Percentiles rank a stretch among this genome's conserved stretches.
Conservation (phyloP, 495 filamentous ascomycete genomes). For the Neurospora tetrasperma region DNA sequence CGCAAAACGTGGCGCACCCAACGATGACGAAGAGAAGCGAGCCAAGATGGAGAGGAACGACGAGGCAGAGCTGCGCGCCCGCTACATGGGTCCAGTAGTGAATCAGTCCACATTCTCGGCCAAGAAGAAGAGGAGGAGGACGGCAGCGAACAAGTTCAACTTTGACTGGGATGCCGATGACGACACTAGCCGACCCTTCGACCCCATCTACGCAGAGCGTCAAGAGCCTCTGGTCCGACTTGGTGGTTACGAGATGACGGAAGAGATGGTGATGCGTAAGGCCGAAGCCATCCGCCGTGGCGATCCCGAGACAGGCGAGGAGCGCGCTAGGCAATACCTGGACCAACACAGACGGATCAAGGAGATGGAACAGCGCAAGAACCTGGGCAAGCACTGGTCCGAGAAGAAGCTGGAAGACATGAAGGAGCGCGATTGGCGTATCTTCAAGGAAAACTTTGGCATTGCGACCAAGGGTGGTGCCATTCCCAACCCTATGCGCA, state of each 20-base stretch:
- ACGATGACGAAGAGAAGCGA: constrained; percentile 42
- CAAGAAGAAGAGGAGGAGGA: constrained; percentile 91
- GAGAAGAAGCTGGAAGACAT: constrained; percentile 93
- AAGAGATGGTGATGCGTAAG: constrained; percentile 60
- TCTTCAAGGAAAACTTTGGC: constrained; percentile 99
- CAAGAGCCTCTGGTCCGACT: constrained; percentile 58
- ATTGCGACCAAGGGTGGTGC: constrained; percentile 82
- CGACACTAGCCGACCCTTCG: constrained; percentile 83
- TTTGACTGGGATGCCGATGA: constrained; percentile 98
- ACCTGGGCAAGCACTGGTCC: constrained; percentile 84
- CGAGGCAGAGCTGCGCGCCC: constrained; percentile 63
- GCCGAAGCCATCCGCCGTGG: constrained; percentile 65
- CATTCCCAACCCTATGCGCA: constrained; percentile 95
- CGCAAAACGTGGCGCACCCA: constrained; percentile 19
- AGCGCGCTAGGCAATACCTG: constrained; percentile 69
- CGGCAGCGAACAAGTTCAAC: constrained; percentile 95
- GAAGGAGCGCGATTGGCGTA: constrained; percentile 97
- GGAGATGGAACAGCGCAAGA: constrained; percentile 68
- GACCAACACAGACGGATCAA: constrained; percentile 56
- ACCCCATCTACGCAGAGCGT: constrained; percentile 72
- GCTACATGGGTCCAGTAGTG: constrained; percentile 89
- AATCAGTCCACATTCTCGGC: constrained; percentile 85
- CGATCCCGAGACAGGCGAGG: constrained; percentile 69
- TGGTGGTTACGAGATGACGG: constrained; percentile 70
- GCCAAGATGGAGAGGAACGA: constrained; percentile 59